Conservation (phyloP, 2,329 filamentous ascomycete genomes). For the Phyllosticta paracitricarpa region DNA sequence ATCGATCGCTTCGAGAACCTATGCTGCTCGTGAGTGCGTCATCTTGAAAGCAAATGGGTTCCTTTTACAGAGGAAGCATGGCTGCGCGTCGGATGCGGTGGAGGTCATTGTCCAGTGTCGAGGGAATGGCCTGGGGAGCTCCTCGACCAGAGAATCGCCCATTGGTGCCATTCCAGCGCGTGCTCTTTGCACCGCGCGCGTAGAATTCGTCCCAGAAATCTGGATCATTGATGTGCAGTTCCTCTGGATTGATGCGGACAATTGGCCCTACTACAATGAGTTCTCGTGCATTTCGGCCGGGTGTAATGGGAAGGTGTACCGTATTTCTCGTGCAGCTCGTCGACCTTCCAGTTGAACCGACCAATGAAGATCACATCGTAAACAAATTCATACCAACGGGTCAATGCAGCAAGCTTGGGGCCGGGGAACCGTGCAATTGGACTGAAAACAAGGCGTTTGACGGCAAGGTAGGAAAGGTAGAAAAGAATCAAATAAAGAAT, state of each 20-base stretch:
- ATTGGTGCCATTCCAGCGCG: background rate
- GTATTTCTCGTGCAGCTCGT: conserved; percentile 17
- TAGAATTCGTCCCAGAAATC: conserved; percentile 12
- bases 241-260: conserved; percentile 11
- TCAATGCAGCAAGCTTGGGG: conserved; percentile 12
- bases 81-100: conserved; percentile 25
- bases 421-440: conserved; percentile 11
- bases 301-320: conserved; percentile 8
- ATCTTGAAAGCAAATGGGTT: background rate
- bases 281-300: background rate
- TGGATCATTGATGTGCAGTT: conserved; percentile 15
- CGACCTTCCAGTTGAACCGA: conserved; percentile 15
- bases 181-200: background rate
- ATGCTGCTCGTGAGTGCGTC: background rate
- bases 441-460: conserved; percentile 9
- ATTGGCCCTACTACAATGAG: conserved; percentile 12
- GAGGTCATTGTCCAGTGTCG: conserved; percentile 19
- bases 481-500: background rate
- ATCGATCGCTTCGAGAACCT: conserved; percentile 12
- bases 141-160: background rate
- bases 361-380: conserved; percentile 12
- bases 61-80: conserved; percentile 20
- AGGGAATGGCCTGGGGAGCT: background rate
- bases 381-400: conserved; percentile 10
- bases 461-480: background rate